phyloP scores from a whole-genome alignment of 345 rosid species.

The Rhodamnia rubescens region DNA sequence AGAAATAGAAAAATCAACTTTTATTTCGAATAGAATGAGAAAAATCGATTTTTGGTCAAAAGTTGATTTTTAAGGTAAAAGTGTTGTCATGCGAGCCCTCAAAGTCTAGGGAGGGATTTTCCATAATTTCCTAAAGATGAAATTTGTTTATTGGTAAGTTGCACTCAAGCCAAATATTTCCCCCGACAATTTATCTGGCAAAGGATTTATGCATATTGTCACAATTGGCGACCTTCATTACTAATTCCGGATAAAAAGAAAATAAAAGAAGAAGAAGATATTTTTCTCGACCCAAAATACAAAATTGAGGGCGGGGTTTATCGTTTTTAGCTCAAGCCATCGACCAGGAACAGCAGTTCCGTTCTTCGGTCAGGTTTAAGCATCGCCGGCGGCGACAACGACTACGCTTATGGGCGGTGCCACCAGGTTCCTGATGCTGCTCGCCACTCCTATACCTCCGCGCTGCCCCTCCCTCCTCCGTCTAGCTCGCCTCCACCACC shows the following conservation, averaged over 20 bases:
- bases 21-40: too few relatives aligned
- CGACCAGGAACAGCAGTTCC: not conserved
- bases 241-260: not conserved
- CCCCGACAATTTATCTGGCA: not conserved
- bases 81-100: too few relatives aligned
- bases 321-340: not conserved
- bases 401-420: slow-evolving; percentile 36
- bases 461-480: slow-evolving; percentile 4
- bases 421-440: slow-evolving; percentile 45
- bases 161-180: not conserved
- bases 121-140: not conserved
- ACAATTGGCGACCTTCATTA: not conserved
- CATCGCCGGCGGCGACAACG: not conserved
- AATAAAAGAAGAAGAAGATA: not conserved
- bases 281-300: not conserved
- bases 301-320: not conserved
- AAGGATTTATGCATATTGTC: not conserved
- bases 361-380: not conserved
- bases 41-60: too few relatives aligned
- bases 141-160: not conserved
- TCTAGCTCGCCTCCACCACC: slow-evolving; percentile 7
- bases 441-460: slow-evolving; percentile 26
- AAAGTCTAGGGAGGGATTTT: not conserved
- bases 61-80: too few relatives aligned
- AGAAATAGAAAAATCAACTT: too few relatives aligned